Evolutionary conservation across 2,329 filamentous ascomycete genomes (phyloP), one percentile per base, ranked within the genome.

Genomic region (Neonectria faginata): DNA sequence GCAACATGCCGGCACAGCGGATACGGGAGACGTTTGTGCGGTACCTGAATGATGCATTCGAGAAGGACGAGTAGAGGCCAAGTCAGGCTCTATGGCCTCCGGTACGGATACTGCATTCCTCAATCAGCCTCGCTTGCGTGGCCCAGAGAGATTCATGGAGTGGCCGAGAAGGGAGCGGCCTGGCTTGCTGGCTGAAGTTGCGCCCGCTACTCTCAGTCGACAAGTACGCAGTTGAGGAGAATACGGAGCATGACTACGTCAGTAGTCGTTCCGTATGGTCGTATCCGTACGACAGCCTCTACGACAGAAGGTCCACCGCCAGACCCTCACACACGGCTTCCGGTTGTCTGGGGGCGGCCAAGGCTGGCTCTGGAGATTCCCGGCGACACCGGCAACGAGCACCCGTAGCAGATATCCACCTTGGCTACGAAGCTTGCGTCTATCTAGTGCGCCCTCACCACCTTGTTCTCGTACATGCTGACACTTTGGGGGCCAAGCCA

Each of bases 31-130:
- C 85, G 36, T 92, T 92, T 75, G 88, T 91, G 33, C 84, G 85
- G 22, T 91, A 91, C 79, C 78, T 92, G 51, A 91, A 91, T 71
- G 87, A 89, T 73, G 82, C 83, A 5, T 90, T 91, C 76, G 87
- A 88, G 67, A 84, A 86, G 70, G 86, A 88, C 62, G 82, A 81
- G 18, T 86, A 74, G 80, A 12, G 18, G 18, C 12, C n/a, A 16
- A 3, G 36, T n/a, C n/a, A 27, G 20, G 18, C 9, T 20, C n/a
- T 18, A 18, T 22, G n/a, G 31, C 22, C 16, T 16, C 22, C n/a
- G 5, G n/a, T 27, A 5, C 31, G n/a, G 10, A 29, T 20, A n/a
- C 14, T n/a, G 36, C 42, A 56, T 33, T 18, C 29, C 16, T 25
- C 25, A 11, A 29, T 20, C 53, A 9, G 36, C n/a, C 52, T 51